These are phyloP conservation scores for Rhexocercosporidium sp. DNA, from an alignment of 2,329 filamentous ascomycete genomes.

Conservation along the genomic window DNA sequence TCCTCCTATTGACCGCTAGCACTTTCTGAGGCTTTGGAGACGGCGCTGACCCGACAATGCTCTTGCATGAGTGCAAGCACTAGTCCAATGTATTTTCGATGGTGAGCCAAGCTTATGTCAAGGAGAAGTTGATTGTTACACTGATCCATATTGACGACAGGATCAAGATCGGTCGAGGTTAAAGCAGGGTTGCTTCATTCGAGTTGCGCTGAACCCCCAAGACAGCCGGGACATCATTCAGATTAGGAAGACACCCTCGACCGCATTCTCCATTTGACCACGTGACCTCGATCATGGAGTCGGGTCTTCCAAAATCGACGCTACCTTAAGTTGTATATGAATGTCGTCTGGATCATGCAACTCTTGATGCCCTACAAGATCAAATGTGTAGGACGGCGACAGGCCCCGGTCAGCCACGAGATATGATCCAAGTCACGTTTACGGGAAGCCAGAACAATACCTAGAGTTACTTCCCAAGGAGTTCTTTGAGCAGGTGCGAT, in stretches of 20 bases:
- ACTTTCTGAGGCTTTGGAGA: slow-evolving; percentile 1
- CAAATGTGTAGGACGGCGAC: not conserved
- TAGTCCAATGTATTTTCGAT: not conserved
- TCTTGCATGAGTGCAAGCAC: not conserved
- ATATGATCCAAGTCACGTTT: not conserved
- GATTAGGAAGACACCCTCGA: no score
- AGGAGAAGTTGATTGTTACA: not conserved
- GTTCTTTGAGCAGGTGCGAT: no score
- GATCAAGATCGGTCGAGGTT: not conserved
- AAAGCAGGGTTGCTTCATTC: not conserved
- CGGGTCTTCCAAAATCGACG: no score
- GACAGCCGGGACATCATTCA: no score
- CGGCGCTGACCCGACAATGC: not conserved
- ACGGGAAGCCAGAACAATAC: not conserved
- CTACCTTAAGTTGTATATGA: no score
- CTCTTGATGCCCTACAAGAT: not conserved
- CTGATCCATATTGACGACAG: no score
- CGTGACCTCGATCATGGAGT: no score
- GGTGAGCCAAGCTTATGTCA: not conserved
- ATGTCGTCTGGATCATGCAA: not conserved
- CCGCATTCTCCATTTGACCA: no score
- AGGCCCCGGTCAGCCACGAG: not conserved
- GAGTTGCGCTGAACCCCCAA: no score
- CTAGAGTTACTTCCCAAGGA: not conserved
- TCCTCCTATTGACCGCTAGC: not conserved